Percentiles rank a stretch among this genome's conserved stretches.
phyloP scores from a whole-genome alignment of 768 basidiomycete genomes.

The Leccinellum rugosiceps region DNA sequence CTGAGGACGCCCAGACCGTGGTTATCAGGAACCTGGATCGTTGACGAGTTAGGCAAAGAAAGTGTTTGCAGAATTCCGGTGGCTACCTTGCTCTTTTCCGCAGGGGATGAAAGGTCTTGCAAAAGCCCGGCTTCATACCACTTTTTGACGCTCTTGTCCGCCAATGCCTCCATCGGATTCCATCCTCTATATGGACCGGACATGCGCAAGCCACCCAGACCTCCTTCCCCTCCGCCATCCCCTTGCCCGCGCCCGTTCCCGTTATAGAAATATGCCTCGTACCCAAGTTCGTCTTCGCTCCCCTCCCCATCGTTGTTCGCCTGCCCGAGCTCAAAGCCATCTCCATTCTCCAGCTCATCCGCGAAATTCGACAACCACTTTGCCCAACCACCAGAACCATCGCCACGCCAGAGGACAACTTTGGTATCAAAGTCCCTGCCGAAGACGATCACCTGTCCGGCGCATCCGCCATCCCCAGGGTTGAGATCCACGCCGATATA shows the following conservation, averaged over 20 bases:
- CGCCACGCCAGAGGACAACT: slow-evolving; percentile 90
- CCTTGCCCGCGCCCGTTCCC: slow-evolving; percentile 74
- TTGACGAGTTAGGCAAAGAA: slow-evolving; percentile 16
- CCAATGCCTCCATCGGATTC: slow-evolving; percentile 92
- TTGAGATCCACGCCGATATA: slow-evolving; percentile 95
- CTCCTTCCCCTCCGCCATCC: slow-evolving; percentile 73
- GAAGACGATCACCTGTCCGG: slow-evolving; percentile 96
- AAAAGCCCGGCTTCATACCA: slow-evolving; percentile 84
- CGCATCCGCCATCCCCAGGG: slow-evolving; percentile 69
- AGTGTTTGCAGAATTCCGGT: background rate
- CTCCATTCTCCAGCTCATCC: slow-evolving; percentile 88
- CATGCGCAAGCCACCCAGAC: slow-evolving; percentile 67
- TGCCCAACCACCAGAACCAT: slow-evolving; percentile 91
- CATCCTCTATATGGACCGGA: slow-evolving; percentile 88
- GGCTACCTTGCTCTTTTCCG: slow-evolving; percentile 49
- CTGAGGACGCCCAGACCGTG: slow-evolving; percentile 42
- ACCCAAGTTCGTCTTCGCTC: slow-evolving; percentile 82
- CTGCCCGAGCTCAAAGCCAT: slow-evolving; percentile 78
- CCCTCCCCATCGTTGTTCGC: slow-evolving; percentile 57
- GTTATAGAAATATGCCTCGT: slow-evolving; percentile 84
- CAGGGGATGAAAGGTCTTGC: slow-evolving; percentile 40
- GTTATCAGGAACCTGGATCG: slow-evolving; percentile 40
- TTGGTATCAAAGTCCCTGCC: slow-evolving; percentile 99
- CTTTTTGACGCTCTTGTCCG: slow-evolving; percentile 79
- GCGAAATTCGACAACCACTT: slow-evolving; percentile 89